A percentile compares a stretch with the other conserved stretches of the same genome.
Evolutionary conservation across 2,329 filamentous ascomycete genomes (phyloP).

Genomic region (Colletotrichum truncatum): DNA sequence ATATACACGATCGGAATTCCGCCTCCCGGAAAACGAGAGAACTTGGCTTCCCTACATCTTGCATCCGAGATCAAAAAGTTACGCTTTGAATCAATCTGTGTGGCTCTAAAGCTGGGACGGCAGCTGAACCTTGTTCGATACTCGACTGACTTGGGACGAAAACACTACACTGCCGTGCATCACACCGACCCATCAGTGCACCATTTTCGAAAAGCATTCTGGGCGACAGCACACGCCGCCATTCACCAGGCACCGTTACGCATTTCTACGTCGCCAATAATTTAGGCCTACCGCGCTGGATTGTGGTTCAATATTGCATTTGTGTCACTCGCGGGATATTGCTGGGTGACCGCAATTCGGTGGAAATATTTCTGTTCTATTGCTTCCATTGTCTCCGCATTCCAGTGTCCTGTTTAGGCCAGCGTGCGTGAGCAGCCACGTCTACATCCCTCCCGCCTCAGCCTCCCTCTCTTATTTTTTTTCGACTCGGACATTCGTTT

Average conservation of each 20-base stretch:
- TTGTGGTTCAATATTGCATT: conserved; percentile 21
- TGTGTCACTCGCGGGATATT: background rate
- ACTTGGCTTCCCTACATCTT: background rate
- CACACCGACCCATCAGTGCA: background rate
- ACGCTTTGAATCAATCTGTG: conserved; percentile 13
- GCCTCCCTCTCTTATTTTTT: background rate
- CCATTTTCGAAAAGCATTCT: background rate
- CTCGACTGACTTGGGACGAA: conserved; percentile 18
- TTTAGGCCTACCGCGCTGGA: conserved; percentile 1
- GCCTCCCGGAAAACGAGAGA: background rate
- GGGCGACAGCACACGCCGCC: background rate
- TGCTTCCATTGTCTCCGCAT: conserved; percentile 20
- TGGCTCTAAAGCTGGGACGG: conserved; percentile 23
- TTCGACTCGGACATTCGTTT: too few relatives aligned
- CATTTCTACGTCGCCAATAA: background rate
- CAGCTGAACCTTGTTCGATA: conserved; percentile 20
- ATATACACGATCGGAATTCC: background rate
- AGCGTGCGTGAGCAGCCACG: background rate
- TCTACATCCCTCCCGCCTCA: background rate
- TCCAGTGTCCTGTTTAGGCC: conserved; percentile 21
- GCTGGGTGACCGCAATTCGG: background rate
- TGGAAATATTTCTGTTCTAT: conserved; percentile 18
- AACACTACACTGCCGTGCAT: background rate
- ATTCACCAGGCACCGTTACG: background rate
- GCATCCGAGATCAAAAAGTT: conserved; percentile 1